Conservation (phyloP, 1,284 basidiomycete genomes). For the Marasmius oreades region DNA sequence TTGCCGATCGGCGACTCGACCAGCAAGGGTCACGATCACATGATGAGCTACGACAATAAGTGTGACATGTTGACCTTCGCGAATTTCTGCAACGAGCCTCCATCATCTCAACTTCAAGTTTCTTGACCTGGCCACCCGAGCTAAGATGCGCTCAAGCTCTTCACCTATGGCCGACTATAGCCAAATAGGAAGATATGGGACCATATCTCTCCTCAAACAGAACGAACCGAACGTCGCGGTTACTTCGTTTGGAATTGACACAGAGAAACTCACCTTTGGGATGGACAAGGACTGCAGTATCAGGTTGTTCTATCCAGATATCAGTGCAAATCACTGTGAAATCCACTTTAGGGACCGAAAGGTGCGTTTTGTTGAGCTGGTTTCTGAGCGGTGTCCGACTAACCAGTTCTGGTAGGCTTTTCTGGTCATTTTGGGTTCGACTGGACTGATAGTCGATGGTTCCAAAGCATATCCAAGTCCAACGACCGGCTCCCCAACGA, state of each 20-base stretch:
- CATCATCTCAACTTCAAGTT: neutral
- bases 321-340: constrained; percentile 61
- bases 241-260: constrained; percentile 69
- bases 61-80: neutral
- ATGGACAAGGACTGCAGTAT: constrained; percentile 59
- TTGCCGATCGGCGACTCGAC: too few species aligned
- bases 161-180: constrained; percentile 32
- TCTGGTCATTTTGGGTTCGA: constrained; percentile 53
- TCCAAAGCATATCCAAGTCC: constrained; percentile 51
- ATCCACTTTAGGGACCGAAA: constrained; percentile 64
- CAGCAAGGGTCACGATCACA: neutral
- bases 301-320: constrained; percentile 61
- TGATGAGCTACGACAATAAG: neutral
- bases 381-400: constrained; percentile 2
- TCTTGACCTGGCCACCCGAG: neutral
- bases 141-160: neutral
- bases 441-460: constrained; percentile 59
- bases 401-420: constrained; percentile 46
- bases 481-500: constrained; percentile 32
- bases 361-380: constrained; percentile 28
- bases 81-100: neutral
- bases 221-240: constrained; percentile 41
- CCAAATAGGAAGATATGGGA: constrained; percentile 56
- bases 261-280: constrained; percentile 62
- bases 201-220: constrained; percentile 55